phyloP scores from a whole-genome alignment of 2,329 filamentous ascomycete genomes.

The Ceratocystis huliohia region DNA sequence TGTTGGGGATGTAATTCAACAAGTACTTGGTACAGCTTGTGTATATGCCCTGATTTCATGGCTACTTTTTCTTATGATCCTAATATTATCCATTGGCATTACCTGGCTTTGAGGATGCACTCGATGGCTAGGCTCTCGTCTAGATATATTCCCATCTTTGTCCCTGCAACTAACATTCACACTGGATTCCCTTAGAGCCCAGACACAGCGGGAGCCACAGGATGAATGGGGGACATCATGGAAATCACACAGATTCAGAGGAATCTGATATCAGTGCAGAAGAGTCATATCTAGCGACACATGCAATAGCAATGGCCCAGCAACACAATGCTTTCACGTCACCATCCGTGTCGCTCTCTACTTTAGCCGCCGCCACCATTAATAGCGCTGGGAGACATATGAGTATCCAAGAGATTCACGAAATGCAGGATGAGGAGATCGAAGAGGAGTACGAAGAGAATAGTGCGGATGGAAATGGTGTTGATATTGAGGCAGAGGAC shows the following conservation, averaged over 20 bases:
- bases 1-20: background rate
- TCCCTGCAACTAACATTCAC: background rate
- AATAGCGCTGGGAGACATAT: constrained; percentile 12
- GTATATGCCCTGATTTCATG: background rate
- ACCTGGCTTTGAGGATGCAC: background rate
- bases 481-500: constrained; percentile 22
- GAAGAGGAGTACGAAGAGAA: constrained; percentile 25
- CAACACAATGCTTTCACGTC: constrained; percentile 10
- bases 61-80: background rate
- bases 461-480: constrained; percentile 23
- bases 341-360: constrained; percentile 11
- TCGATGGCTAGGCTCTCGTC: background rate
- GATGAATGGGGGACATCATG: background rate
- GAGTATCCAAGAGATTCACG: constrained; percentile 17
- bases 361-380: constrained; percentile 2
- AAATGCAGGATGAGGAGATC: constrained; percentile 17
- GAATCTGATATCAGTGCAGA: constrained; percentile 14
- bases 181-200: background rate
- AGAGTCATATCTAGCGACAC: constrained; percentile 15
- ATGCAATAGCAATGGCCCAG: constrained; percentile 11
- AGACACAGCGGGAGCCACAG: background rate
- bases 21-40: background rate
- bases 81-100: background rate
- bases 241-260: background rate
- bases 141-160: background rate